Evolutionary conservation across 2,329 filamentous ascomycete genomes (phyloP), one percentile per base, ranked within the genome.

Genomic region (Colletotrichum abscissum): DNA sequence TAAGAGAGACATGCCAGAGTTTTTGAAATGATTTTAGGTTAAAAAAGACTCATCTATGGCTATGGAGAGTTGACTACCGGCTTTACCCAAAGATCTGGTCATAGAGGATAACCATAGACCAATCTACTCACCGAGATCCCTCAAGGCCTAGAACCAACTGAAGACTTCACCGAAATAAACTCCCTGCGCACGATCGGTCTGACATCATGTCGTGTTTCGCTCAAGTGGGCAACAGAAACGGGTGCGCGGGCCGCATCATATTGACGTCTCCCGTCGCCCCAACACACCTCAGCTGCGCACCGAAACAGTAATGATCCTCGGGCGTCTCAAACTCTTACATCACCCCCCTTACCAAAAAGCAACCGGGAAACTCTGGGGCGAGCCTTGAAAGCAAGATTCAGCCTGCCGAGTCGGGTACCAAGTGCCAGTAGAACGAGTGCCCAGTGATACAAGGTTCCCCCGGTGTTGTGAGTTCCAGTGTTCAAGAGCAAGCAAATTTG

Each of bases 151-250:
- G 22, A 35, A 24, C 19, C 19, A 24, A 8, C 8, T 1, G 3
- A 19, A 8, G 11, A 8, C n/a, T 28, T 57, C 70, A 70, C 70
- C 70, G 70, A 62, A 16, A n/a, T 8, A 62, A 12, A 35, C 55
- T 38, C 19, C 12, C 16, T 8, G 24, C 42, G 56, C 33, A 24
- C 26, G 35, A 7, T 62, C 46, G 60, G 56, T 73, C 55, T 73
- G 70, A 73, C 70, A 66, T 73, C 70, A 73, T 70, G 38, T 26
- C 42, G 12, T 62, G 70, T 73, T 70, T 73, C 70, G 67, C n/a
- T 46, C 16, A 35, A 49, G 4, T 12, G 19, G 30, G 42, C n/a
- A 63, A 54, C 33, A 30, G 28, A 63, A 54, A 22, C 63, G 52
- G 55, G 33, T 62, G 46, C 59, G 60, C 56, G 60, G 46, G 42